A percentile compares a stretch with the other conserved stretches of the same genome.
Conservation (phyloP, 352 stramenopile species). For the Globisporangium irregulare region DNA sequence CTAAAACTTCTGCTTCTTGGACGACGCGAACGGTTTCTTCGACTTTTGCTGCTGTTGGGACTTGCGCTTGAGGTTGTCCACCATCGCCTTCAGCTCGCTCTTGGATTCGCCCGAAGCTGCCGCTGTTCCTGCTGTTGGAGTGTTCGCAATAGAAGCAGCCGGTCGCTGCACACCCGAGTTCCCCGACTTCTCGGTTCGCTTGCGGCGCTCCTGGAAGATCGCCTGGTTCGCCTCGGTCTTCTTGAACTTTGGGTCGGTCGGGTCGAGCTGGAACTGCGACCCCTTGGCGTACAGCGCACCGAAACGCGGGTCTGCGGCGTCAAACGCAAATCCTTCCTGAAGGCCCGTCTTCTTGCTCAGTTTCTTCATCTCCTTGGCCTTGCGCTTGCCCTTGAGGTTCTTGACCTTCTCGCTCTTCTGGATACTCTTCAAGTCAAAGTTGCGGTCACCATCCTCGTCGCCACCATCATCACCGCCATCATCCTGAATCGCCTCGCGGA, state of each 20-base stretch:
- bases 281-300: constrained; percentile 69
- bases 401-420: constrained; percentile 66
- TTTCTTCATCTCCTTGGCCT: constrained; percentile 77
- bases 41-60: constrained; percentile 40
- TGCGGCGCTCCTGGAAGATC: constrained; percentile 78
- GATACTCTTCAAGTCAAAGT: constrained; percentile 88
- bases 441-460: constrained; percentile 50
- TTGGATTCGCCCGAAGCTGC: constrained; percentile 24
- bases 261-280: constrained; percentile 78
- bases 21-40: constrained; percentile 33
- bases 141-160: neutral
- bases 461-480: constrained; percentile 30
- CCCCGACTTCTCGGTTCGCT: constrained; percentile 45
- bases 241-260: constrained; percentile 83
- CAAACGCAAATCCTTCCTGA: constrained; percentile 76
- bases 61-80: constrained; percentile 85
- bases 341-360: constrained; percentile 55
- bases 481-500: constrained; percentile 58
- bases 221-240: constrained; percentile 74
- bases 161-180: constrained; percentile 1
- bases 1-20: constrained; percentile 50
- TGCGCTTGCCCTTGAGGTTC: constrained; percentile 75
- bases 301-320: constrained; percentile 75
- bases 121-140: neutral
- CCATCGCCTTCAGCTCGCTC: constrained; percentile 58